These are phyloP conservation scores for Neurospora discreta DNA, from an alignment of 495 filamentous ascomycete genomes.

Conservation along the genomic window DNA sequence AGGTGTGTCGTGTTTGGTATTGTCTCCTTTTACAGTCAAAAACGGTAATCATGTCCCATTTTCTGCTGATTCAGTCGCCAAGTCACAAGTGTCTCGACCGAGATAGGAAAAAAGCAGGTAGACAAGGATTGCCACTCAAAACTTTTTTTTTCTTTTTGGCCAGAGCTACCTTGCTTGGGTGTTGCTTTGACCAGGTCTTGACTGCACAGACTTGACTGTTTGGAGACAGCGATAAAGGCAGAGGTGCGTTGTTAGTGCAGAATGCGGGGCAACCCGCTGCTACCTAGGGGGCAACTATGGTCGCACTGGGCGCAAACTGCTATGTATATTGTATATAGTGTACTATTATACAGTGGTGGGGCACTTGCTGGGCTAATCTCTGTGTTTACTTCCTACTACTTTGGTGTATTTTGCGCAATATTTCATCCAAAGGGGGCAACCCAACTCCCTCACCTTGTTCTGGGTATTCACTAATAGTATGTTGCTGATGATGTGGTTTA, in stretches of 20 bases:
- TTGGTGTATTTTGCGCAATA: not conserved
- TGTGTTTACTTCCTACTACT: not conserved
- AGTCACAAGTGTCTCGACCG: not conserved
- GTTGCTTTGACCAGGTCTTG: not conserved
- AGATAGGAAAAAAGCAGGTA: not conserved
- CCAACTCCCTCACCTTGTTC: not conserved
- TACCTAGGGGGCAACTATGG: too few relatives aligned
- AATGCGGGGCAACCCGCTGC: not conserved
- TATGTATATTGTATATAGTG: too few relatives aligned
- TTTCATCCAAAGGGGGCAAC: not conserved
- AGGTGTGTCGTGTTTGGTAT: not conserved
- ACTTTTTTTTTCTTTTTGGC: not conserved
- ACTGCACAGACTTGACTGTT: not conserved
- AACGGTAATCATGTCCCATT: not conserved
- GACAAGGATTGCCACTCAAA: not conserved
- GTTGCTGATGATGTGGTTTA: not conserved
- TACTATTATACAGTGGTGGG: too few relatives aligned
- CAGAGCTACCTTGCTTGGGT: not conserved
- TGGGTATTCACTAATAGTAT: not conserved
- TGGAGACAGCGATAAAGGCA: not conserved
- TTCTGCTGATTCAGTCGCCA: not conserved
- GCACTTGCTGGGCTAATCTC: not conserved
- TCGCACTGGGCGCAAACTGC: not conserved
- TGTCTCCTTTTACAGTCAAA: not conserved
- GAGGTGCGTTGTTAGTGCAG: not conserved